Evolutionary conservation across 352 stramenopile genomes (phyloP).

Genomic region (Phytophthora hybrid): DNA sequence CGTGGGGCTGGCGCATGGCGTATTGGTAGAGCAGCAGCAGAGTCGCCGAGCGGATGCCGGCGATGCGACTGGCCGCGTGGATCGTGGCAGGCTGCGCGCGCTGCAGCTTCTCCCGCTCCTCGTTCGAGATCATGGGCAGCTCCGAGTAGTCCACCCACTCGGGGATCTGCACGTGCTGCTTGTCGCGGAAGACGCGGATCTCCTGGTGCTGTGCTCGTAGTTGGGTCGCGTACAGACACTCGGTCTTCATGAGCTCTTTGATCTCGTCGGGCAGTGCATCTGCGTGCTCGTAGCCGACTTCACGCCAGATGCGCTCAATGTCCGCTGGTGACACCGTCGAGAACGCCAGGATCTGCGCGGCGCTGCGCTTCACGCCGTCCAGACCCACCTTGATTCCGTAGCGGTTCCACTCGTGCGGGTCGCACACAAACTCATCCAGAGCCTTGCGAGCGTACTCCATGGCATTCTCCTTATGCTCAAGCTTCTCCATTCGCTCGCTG

Average conservation of each 20-base stretch:
- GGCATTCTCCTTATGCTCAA: slow-evolving; percentile 87
- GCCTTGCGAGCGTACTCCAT: slow-evolving; percentile 62
- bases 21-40: slow-evolving; percentile 82
- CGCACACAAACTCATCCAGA: slow-evolving; percentile 67
- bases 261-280: slow-evolving; percentile 56
- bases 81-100: slow-evolving; percentile 91
- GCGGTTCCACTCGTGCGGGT: slow-evolving; percentile 85
- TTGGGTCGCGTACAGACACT: slow-evolving; percentile 95
- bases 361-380: slow-evolving; percentile 85
- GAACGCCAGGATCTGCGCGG: slow-evolving; percentile 78
- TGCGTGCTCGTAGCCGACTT: slow-evolving; percentile 55
- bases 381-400: slow-evolving; percentile 83
- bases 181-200: slow-evolving; percentile 96
- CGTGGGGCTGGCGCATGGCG: slow-evolving; percentile 55
- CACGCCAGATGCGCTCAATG: slow-evolving; percentile 69
- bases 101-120: slow-evolving; percentile 95
- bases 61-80: slow-evolving; percentile 95
- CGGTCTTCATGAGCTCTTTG: slow-evolving; percentile 75
- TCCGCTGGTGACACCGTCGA: slow-evolving; percentile 61
- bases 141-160: slow-evolving; percentile 92
- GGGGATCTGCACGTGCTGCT: slow-evolving; percentile 95
- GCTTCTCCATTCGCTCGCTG: slow-evolving; percentile 74
- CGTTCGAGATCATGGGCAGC: slow-evolving; percentile 96
- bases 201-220: slow-evolving; percentile 95
- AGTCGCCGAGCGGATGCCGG: slow-evolving; percentile 84